Percentiles rank a stretch among this genome's conserved stretches.
phyloP scores from a whole-genome alignment of 2,329 filamentous ascomycete genomes.

The Penicillium aurantiogriseum region DNA sequence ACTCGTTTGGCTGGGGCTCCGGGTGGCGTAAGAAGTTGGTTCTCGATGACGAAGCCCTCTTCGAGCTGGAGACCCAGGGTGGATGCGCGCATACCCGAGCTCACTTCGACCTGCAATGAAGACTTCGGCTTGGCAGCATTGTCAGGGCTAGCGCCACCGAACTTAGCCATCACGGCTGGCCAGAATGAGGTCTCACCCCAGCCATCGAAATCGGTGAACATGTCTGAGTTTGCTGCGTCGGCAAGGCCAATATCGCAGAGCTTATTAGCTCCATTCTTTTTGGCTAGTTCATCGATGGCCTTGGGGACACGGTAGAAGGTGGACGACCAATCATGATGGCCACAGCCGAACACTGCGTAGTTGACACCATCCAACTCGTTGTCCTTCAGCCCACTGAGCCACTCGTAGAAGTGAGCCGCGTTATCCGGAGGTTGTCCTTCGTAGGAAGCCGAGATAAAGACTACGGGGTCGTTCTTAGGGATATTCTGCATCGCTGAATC shows the following conservation, averaged over 20 bases:
- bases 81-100: slow-evolving; percentile 53
- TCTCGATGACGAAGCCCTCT: slow-evolving; percentile 59
- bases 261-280: slow-evolving; percentile 50
- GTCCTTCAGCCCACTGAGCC: slow-evolving; percentile 58
- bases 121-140: slow-evolving; percentile 36
- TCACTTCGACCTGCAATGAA: slow-evolving; percentile 49
- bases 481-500: slow-evolving; percentile 63
- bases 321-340: slow-evolving; percentile 52
- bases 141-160: slow-evolving; percentile 24
- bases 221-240: slow-evolving; percentile 62
- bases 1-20: slow-evolving; percentile 60
- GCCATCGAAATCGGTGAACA: slow-evolving; percentile 66
- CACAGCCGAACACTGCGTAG: slow-evolving; percentile 71
- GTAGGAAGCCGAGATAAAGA: slow-evolving; percentile 70
- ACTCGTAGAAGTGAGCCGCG: slow-evolving; percentile 65
- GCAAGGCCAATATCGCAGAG: slow-evolving; percentile 55
- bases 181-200: slow-evolving; percentile 64
- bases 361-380: slow-evolving; percentile 56
- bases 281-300: slow-evolving; percentile 57
- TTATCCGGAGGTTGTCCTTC: slow-evolving; percentile 74
- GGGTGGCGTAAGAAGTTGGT: slow-evolving; percentile 52
- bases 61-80: slow-evolving; percentile 63
- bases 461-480: slow-evolving; percentile 59
- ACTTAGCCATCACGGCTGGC: slow-evolving; percentile 49
- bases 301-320: slow-evolving; percentile 69